A percentile compares a stretch with the other conserved stretches of the same genome.
Evolutionary conservation across 345 rosid genomes (phyloP).

Genomic region (Aquilaria malaccensis): DNA sequence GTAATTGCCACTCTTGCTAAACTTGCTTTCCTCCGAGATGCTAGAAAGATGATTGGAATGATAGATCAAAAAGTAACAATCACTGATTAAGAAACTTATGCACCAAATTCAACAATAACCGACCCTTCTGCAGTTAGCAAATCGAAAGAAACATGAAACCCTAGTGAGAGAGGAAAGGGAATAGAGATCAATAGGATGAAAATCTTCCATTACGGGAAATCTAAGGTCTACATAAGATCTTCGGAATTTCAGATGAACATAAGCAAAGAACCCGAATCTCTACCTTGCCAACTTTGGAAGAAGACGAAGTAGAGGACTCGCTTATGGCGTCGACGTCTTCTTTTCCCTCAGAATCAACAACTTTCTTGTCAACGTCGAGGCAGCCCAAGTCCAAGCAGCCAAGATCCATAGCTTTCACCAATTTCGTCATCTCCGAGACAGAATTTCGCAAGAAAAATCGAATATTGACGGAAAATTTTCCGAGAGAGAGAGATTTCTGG

Average conservation of each 20-base stretch:
- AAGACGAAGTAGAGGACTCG: slow-evolving; percentile 22
- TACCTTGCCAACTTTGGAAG: slow-evolving; percentile 52
- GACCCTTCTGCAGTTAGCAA: not conserved
- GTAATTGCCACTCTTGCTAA: not conserved
- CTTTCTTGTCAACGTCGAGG: slow-evolving; percentile 32
- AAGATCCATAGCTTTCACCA: slow-evolving; percentile 41
- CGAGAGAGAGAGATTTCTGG: not conserved
- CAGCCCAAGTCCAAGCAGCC: slow-evolving; percentile 72
- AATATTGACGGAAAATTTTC: not conserved
- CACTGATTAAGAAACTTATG: no score
- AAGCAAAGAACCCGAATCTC: slow-evolving; percentile 5
- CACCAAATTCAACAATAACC: no score
- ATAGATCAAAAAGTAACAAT: not conserved
- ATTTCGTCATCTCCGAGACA: not conserved
- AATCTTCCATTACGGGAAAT: no score
- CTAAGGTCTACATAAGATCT: no score
- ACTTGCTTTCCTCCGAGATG: not conserved
- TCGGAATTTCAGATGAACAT: slow-evolving; percentile 5
- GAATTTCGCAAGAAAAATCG: not conserved
- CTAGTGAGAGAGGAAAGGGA: not conserved
- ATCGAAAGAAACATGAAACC: not conserved
- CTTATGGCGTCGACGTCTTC: slow-evolving; percentile 20
- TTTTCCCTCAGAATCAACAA: slow-evolving; percentile 16
- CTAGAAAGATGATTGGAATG: not conserved
- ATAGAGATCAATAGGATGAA: no score